These are phyloP conservation scores for Dictyostelium capitatum DNA, from an alignment of 78 protist genomes.

Conservation along the genomic window DNA sequence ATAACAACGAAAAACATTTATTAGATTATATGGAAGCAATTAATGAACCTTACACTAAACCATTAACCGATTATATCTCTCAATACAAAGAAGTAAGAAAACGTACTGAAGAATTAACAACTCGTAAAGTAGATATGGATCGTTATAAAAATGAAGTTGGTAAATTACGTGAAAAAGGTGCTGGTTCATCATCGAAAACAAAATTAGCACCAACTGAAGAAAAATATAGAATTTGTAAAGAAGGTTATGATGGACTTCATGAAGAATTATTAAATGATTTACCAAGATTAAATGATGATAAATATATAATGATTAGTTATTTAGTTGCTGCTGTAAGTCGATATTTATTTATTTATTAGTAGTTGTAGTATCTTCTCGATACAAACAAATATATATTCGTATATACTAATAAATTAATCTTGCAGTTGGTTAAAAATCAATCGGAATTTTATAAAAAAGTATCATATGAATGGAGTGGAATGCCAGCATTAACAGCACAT, in stretches of 20 bases:
- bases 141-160: constrained; percentile 81
- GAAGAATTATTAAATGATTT: constrained; percentile 63
- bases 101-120: constrained; percentile 66
- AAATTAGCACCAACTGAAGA: constrained; percentile 79
- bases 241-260: constrained; percentile 68
- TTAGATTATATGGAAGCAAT: neutral
- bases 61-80: constrained; percentile 17
- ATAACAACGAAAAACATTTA: neutral
- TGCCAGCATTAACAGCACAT: constrained; percentile 38
- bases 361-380: no score
- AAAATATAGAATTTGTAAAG: constrained; percentile 57
- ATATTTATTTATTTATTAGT: neutral
- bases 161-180: constrained; percentile 62
- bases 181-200: constrained; percentile 25
- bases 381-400: no score
- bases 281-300: constrained; percentile 60
- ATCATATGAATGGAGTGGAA: constrained; percentile 40
- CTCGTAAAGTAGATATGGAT: constrained; percentile 80
- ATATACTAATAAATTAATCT: no score
- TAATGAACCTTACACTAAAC: neutral
- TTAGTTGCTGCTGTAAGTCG: constrained; percentile 66
- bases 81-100: constrained; percentile 53
- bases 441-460: constrained; percentile 26
- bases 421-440: constrained; percentile 67
- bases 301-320: constrained; percentile 1